Evolutionary conservation across 257 asterid genomes (phyloP).

Genomic region (Eustoma russellianum): DNA sequence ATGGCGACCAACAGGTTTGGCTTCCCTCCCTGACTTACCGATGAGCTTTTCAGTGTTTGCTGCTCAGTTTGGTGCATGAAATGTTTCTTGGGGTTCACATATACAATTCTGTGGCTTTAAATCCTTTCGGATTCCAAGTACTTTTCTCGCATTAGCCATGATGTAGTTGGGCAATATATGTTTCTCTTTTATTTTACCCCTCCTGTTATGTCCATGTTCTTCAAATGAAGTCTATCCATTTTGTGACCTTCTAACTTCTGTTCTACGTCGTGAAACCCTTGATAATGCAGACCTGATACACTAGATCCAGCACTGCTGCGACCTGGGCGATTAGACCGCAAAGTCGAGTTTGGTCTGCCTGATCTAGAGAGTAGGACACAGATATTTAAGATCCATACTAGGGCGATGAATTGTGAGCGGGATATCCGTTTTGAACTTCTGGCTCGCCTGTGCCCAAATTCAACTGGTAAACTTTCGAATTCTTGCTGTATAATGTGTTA

Average conservation of each 20-base stretch:
- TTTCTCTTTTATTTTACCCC: no score
- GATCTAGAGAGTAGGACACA: conserved; percentile 75
- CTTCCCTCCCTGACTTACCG: background rate
- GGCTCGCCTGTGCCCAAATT: conserved; percentile 93
- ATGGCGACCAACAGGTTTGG: conserved; percentile 90
- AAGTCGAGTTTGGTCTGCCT: conserved; percentile 93
- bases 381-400: conserved; percentile 63
- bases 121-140: no score
- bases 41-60: no score
- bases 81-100: no score
- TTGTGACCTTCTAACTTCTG: no score
- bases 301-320: conserved; percentile 87
- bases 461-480: conserved; percentile 45
- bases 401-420: conserved; percentile 73
- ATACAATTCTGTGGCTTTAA: no score
- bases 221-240: no score
- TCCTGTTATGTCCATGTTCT: no score
- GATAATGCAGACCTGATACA: conserved; percentile 66
- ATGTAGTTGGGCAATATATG: no score
- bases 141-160: no score
- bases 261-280: no score
- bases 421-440: conserved; percentile 67
- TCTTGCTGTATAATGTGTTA: background rate
- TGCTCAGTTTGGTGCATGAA: no score
- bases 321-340: conserved; percentile 85